Percentiles rank a stretch among this genome's conserved stretches.
Evolutionary conservation across 768 basidiomycete genomes (phyloP).

Genomic region (Neoboletus magnificus): DNA sequence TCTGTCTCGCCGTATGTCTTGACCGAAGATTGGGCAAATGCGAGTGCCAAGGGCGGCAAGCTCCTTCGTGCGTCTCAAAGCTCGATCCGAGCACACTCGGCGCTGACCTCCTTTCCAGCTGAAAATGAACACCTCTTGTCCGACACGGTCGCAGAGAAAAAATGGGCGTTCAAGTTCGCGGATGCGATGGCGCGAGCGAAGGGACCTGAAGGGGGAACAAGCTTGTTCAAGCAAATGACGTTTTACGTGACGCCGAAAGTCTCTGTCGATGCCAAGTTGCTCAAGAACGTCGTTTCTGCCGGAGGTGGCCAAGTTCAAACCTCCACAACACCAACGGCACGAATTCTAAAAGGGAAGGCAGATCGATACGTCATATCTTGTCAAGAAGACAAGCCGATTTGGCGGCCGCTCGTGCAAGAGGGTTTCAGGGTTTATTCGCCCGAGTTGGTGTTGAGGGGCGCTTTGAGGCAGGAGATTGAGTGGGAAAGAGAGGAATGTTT

Average conservation of each 20-base stretch:
- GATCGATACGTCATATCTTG: slow-evolving; percentile 66
- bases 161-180: slow-evolving; percentile 60
- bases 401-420: slow-evolving; percentile 55
- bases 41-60: slow-evolving; percentile 50
- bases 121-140: slow-evolving; percentile 56
- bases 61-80: slow-evolving; percentile 56
- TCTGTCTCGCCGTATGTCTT: slow-evolving; percentile 60
- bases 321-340: slow-evolving; percentile 47
- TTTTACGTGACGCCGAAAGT: slow-evolving; percentile 78
- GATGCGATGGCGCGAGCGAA: slow-evolving; percentile 62
- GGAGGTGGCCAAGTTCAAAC: slow-evolving; percentile 70
- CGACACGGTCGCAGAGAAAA: slow-evolving; percentile 62
- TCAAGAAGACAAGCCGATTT: slow-evolving; percentile 58
- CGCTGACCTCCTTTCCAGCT: slow-evolving; percentile 39
- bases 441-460: slow-evolving; percentile 63
- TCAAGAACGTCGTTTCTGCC: slow-evolving; percentile 67
- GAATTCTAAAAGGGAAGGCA: slow-evolving; percentile 47
- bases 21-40: slow-evolving; percentile 63
- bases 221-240: slow-evolving; percentile 57
- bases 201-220: slow-evolving; percentile 38
- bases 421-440: slow-evolving; percentile 60
- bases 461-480: slow-evolving; percentile 63
- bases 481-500: slow-evolving; percentile 47
- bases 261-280: slow-evolving; percentile 50
- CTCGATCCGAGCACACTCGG: not conserved